Base-by-base conservation (phyloP, 306 rosid genomes). In the Inga laurina region DNA sequence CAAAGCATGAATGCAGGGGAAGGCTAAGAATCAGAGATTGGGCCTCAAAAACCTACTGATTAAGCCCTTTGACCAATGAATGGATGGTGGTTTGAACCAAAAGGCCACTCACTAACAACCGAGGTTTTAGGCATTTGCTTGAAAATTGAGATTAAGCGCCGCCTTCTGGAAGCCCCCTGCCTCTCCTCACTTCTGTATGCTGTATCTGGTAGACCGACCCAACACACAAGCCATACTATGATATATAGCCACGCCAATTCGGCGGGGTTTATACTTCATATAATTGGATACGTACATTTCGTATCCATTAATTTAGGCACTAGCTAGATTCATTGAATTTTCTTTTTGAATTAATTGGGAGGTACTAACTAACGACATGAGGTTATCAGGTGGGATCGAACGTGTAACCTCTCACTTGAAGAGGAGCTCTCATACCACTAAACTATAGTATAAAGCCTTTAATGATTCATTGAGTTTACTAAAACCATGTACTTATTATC, bases 81-180 rank as follows among this genome's bases (percentile, higher is more conserved):
- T 79, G 41, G 79, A 78, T 83, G 79, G 72, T 80, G 85, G 79
- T 77, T 88, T 85, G 88, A 88, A 85, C 49, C 32, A 56, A 32
- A 39, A 78, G 75, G 59, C 75, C 84, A 84, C 79, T 72, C 18
- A 67, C 77, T 35, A 22, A 73, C 74, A 27, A 46, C 46, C 68
- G 27, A 45, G 62, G 24, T 73, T 67, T 16, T 18, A 39, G 8
- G 8, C 43, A 39, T 39, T 16, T 57, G 71, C 67, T 83, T 80
- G 56, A 76, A 62, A 37, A 37, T 37, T 7, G 41, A 37, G 41
- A 45, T 48, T 77, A 22, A 67, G 57, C 64, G 74, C n/a, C 57
- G 27, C 35, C 86, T 88, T 67, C 77, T 73, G 48, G 84, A 84
- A 82, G 82, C 57, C 80, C 76, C 37, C 8, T 43, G 3, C 4